A percentile compares a stretch with the other conserved stretches of the same genome.
Conservation (phyloP, 2,329 filamentous ascomycete genomes). For the Colletotrichum shisoi region DNA sequence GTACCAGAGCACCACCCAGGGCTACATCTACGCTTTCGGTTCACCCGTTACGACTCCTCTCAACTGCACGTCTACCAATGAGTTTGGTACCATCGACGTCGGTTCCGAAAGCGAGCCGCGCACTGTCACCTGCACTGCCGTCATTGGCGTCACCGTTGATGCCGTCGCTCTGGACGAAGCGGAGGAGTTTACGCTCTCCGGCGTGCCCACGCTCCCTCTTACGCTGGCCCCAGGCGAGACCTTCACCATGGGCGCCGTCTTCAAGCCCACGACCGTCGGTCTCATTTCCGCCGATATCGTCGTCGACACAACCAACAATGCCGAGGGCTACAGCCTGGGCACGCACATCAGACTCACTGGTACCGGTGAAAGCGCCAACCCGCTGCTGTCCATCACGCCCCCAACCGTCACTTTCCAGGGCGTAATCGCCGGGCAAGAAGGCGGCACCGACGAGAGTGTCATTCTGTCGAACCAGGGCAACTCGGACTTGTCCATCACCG, state of each 20-base stretch:
- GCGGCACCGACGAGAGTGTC: constrained; percentile 53
- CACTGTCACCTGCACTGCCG: constrained; percentile 59
- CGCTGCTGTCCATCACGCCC: constrained; percentile 59
- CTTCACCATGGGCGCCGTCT: constrained; percentile 56
- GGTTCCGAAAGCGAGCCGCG: constrained; percentile 40
- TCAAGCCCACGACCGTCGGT: constrained; percentile 58
- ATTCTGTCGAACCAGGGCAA: constrained; percentile 62
- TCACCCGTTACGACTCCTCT: constrained; percentile 62
- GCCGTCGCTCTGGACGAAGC: constrained; percentile 48
- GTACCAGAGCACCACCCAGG: constrained; percentile 62
- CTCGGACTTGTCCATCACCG: constrained; percentile 53
- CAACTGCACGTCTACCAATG: constrained; percentile 60
- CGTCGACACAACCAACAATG: constrained; percentile 58
- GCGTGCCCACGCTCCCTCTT: constrained; percentile 47
- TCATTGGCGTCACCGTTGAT: constrained; percentile 54
- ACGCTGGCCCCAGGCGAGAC: constrained; percentile 48
- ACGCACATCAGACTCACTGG: constrained; percentile 59
- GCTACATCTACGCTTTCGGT: constrained; percentile 64
- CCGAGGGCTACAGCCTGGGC: constrained; percentile 56
- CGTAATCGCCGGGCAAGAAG: constrained; percentile 55
- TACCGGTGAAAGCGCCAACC: constrained; percentile 55
- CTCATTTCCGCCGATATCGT: constrained; percentile 57
- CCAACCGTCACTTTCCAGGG: constrained; percentile 59
- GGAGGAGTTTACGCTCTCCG: constrained; percentile 50
- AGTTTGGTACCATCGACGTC: constrained; percentile 54